Evolutionary conservation across 306 rosid species (phyloP), one percentile per base, ranked within the genome.

Genomic region (Quercus glauca): DNA sequence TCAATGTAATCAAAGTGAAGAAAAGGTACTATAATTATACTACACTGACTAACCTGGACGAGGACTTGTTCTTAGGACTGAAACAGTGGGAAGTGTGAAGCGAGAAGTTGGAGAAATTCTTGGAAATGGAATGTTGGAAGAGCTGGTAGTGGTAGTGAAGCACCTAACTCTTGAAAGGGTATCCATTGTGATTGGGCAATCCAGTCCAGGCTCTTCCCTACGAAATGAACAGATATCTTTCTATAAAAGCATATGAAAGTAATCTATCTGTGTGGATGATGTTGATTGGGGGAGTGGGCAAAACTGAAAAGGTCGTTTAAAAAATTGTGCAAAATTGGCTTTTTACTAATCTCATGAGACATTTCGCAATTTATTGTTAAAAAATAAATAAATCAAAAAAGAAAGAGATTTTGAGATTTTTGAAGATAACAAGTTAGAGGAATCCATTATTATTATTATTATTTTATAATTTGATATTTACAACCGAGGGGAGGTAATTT

Each of bases 111-210:
- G 31, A 63, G 86, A 75, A 69, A 74, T 49, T 80, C 67, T 82
- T 4, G 89, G 84, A 65, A 84, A 85, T 23, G 77, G 87, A 69
- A 78, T 45, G 60, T 64, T 73, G 79, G 51, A 31, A 64, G 74
- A 35, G 52, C 55, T 73, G 79, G 41, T 25, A 64, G 74, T 15
- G 61, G 81, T 49, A 73, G 85, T 72, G 65, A 79, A 73, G 84
- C 89, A 87, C 28, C 83, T 85, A 80, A 87, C 65, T 88, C 83
- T 82, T 53, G 88, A 76, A 76, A 92, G 89, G 55, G 87, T 73
- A 69, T 88, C 91, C 94, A 91, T 91, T 33, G 72, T 13, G 43
- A 91, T 91, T 33, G 72, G 15, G 43, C 20, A 33, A 67, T 8
- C 52, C 52, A 19, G 17, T 49, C 53, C 53, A 12, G 49, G 45